A percentile compares a stretch with the other conserved stretches of the same genome.
Conservation (phyloP, 2,329 filamentous ascomycete genomes). For the Aspergillus aculeatinus region DNA sequence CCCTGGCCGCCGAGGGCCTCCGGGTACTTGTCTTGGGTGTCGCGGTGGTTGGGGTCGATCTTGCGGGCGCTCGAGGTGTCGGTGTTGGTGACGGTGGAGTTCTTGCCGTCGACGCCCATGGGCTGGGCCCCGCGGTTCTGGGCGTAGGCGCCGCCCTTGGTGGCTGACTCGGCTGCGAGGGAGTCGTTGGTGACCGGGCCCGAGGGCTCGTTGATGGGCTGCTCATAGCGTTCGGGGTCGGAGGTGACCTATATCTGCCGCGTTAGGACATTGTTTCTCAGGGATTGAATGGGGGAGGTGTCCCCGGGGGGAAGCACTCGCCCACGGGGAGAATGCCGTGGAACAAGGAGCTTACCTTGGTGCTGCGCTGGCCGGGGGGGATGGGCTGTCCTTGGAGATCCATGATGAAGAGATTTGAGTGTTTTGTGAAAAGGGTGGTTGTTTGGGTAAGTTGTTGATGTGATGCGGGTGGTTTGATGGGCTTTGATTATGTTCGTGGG, state of each 20-base stretch:
- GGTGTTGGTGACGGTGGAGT: slow-evolving; percentile 57
- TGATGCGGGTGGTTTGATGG: not conserved
- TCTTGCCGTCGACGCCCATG: slow-evolving; percentile 50
- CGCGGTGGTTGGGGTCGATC: slow-evolving; percentile 48
- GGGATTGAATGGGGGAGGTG: not conserved
- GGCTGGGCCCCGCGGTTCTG: slow-evolving; percentile 57
- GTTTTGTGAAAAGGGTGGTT: not conserved
- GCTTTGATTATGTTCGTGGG: not conserved
- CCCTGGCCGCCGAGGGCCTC: slow-evolving; percentile 40
- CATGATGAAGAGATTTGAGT: slow-evolving; percentile 29
- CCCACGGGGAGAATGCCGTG: too few relatives aligned
- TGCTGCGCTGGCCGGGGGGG: slow-evolving; percentile 31
- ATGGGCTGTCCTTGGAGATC: slow-evolving; percentile 43
- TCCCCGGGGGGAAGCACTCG: not conserved
- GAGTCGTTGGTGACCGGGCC: slow-evolving; percentile 68
- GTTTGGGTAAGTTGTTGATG: not conserved
- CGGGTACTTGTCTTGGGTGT: slow-evolving; percentile 45
- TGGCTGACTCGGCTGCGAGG: slow-evolving; percentile 71
- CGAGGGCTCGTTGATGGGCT: slow-evolving; percentile 60
- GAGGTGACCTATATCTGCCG: slow-evolving; percentile 36
- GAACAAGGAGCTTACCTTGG: slow-evolving; percentile 32
- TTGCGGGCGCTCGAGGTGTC: slow-evolving; percentile 54
- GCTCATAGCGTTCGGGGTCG: slow-evolving; percentile 49
- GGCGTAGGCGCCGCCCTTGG: slow-evolving; percentile 59
- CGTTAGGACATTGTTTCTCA: not conserved